Conservation (phyloP, 2,329 filamentous ascomycete species). For the Cladophialophora carrionii region DNA sequence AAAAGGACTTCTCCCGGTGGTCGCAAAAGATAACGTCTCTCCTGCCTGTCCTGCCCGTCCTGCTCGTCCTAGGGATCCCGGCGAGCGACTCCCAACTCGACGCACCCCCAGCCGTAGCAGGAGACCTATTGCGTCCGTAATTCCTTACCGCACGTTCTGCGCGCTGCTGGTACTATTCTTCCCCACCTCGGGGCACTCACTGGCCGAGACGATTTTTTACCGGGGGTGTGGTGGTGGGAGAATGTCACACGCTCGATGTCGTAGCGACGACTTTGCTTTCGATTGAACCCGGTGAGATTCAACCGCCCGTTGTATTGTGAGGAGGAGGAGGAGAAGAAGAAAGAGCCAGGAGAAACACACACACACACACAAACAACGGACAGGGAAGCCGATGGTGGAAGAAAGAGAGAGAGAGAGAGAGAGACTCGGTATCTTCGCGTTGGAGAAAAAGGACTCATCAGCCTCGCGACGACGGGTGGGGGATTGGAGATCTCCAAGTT, state of each 20-base stretch:
- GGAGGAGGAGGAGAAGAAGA: too few relatives aligned
- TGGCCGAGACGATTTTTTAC: neutral
- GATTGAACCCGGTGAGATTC: too few relatives aligned
- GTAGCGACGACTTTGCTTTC: neutral
- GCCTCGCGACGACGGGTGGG: slow-evolving; percentile 4
- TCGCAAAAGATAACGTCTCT: neutral
- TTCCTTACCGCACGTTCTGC: neutral
- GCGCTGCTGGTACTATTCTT: neutral
- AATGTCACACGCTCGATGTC: neutral
- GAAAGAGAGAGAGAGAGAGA: too few relatives aligned
- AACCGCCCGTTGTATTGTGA: too few relatives aligned
- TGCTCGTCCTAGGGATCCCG: neutral
- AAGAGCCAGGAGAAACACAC: neutral
- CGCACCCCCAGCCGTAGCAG: neutral
- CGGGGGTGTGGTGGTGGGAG: too few relatives aligned
- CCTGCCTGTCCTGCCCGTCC: too few relatives aligned
- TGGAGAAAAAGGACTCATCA: slow-evolving; percentile 16
- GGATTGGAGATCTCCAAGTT: slow-evolving; percentile 10
- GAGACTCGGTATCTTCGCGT: neutral
- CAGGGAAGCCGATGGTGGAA: too few relatives aligned
- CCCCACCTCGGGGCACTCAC: neutral
- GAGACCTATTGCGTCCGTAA: neutral
- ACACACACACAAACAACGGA: too few relatives aligned
- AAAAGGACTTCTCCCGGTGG: neutral
- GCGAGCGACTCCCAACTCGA: neutral